These are phyloP conservation scores for Ilex asprella DNA, from an alignment of 257 asterid species.

Conservation along the genomic window DNA sequence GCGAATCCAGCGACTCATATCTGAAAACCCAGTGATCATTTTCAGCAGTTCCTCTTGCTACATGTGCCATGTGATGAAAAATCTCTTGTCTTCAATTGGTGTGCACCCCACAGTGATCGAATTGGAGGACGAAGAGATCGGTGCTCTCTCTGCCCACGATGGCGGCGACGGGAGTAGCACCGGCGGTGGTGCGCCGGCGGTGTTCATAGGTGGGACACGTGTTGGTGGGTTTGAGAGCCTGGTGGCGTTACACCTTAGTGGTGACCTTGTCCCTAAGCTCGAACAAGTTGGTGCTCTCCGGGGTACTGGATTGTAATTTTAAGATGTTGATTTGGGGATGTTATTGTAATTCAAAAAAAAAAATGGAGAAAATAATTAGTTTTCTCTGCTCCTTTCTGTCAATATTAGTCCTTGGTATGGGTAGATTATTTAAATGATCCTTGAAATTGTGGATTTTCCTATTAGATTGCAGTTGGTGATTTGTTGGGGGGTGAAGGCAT, in stretches of 20 bases:
- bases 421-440: no score
- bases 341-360: no score
- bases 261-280: constrained; percentile 80
- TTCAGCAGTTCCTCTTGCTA: constrained; percentile 82
- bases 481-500: no score
- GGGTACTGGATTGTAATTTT: constrained; percentile 32
- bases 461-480: no score
- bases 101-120: constrained; percentile 87
- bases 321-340: neutral
- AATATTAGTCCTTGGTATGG: no score
- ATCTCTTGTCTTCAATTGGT: constrained; percentile 61
- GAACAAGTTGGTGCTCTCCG: constrained; percentile 69
- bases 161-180: constrained; percentile 3
- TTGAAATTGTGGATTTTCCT: no score
- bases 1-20: constrained; percentile 73
- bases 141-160: constrained; percentile 19
- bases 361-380: no score
- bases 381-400: no score
- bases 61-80: constrained; percentile 94
- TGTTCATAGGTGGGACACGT: constrained; percentile 77
- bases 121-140: constrained; percentile 82
- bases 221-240: constrained; percentile 85
- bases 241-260: constrained; percentile 75
- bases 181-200: constrained; percentile 43
- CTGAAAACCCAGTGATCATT: constrained; percentile 80